These are phyloP conservation scores for Pseudonectria foliicola DNA, from an alignment of 2,329 filamentous ascomycete species.

Conservation along the genomic window DNA sequence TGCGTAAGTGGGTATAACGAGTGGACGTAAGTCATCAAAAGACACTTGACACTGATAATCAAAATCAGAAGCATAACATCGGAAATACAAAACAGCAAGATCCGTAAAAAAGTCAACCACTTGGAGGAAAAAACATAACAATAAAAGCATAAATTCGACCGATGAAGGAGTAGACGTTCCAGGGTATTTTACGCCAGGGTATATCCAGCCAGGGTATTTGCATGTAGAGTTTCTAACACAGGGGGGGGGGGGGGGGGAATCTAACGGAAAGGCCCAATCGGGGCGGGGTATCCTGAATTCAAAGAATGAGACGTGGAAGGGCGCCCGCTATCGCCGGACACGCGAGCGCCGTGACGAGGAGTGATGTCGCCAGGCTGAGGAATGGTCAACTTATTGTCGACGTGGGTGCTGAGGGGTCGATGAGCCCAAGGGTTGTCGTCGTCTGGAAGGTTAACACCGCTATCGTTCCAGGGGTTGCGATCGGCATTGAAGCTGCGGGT, in stretches of 20 bases:
- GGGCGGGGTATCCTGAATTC: constrained; percentile 91
- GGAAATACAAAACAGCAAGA: constrained; percentile 6
- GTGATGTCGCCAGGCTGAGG: constrained; percentile 74
- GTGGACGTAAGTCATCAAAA: constrained; percentile 29
- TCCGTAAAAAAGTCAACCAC: constrained; percentile 9
- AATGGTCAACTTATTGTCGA: constrained; percentile 55
- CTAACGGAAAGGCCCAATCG: constrained; percentile 86
- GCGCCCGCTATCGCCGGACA: constrained; percentile 84
- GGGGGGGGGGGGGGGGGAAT: too few species aligned
- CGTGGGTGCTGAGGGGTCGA: constrained; percentile 58
- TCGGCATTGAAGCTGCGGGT: constrained; percentile 85
- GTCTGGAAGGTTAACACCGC: constrained; percentile 86
- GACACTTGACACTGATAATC: constrained; percentile 20
- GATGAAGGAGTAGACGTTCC: constrained; percentile 39
- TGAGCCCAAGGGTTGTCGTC: constrained; percentile 66
- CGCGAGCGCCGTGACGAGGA: constrained; percentile 74
- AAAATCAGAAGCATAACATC: constrained; percentile 15
- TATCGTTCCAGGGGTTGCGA: constrained; percentile 97
- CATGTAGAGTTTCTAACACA: constrained; percentile 41
- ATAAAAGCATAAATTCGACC: constrained; percentile 35
- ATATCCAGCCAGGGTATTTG: constrained; percentile 59
- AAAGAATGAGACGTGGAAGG: constrained; percentile 93
- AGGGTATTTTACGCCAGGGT: constrained; percentile 56
- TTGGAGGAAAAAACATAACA: constrained; percentile 14
- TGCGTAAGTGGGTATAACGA: constrained; percentile 29